Evolutionary conservation across 768 basidiomycete genomes (phyloP), one percentile per base, ranked within the genome.

Genomic region (Suillus paluster): DNA sequence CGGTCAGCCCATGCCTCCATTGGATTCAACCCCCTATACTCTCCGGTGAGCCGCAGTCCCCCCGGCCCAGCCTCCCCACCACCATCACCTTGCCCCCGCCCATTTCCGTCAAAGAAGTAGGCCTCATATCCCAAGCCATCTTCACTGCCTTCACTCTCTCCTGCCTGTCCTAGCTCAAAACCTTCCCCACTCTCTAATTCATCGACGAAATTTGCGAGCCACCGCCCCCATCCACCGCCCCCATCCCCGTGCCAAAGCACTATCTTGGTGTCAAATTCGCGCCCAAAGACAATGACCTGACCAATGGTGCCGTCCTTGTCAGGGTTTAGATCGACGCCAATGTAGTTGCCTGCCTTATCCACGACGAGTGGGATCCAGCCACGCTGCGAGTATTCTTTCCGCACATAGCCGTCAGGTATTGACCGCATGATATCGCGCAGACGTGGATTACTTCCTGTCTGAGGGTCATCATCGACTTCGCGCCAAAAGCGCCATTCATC

Each of bases 401-500:
- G 87, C 68, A 99, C 86, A 92, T 94, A 99, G 6, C 86, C 85
- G 2, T 91, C 86, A 1, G 97, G 97, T 64, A 97, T 88, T 14
- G 93, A 93, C 58, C 87, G 85, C 97, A 97, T 97, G 21, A 84
- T 81, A 39, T 86, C 83, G 38, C 86, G 82, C 63, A 98, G 81
- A 41, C 79, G 81, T 42, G 81, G 72, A 75, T 96, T 97, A 10
- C 86, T 90, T 50, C 95, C 95, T 1, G 95, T 94, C 8, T 79
- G 75, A 0, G 95, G 92, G 68, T 97, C 97, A 9, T 88, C 82
- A 70, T 98, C 96, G 39, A 98, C 93, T 69, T 92, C 90, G 64
- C 97, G 81, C 97, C 97, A 99, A 72, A 97, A 98, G 39, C 84
- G 81, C 95, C 97, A 99, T 77, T 99, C 97, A 61, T 95, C 89